A percentile compares a stretch with the other conserved stretches of the same genome.
Evolutionary conservation across 176 grass and related monocot species (phyloP).

Genomic region (Oryza australiensis): DNA sequence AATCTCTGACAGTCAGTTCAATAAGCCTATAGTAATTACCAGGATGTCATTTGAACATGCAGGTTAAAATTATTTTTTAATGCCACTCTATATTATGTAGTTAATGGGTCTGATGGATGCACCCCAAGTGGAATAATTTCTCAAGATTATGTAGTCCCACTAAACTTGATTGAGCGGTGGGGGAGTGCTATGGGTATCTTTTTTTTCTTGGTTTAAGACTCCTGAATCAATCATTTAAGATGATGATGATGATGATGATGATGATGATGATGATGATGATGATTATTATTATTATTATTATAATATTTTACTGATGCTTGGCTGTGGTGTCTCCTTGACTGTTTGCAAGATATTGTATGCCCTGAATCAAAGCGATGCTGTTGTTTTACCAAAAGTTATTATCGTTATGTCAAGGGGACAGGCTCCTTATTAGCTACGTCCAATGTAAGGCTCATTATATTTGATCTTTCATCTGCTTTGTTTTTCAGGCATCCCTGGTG

Average conservation of each 20-base stretch:
- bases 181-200: conserved; percentile 96
- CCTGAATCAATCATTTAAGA: background rate
- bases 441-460: conserved; percentile 52
- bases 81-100: conserved; percentile 6
- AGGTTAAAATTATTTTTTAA: conserved; percentile 21
- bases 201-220: conserved; percentile 16
- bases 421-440: conserved; percentile 77
- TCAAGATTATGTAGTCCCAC: conserved; percentile 60
- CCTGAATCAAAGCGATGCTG: conserved; percentile 85
- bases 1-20: conserved; percentile 17
- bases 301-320: conserved; percentile 4
- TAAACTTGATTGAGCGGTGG: conserved; percentile 92
- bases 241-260: background rate
- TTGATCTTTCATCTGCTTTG: conserved; percentile 5
- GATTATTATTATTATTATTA: background rate
- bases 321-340: conserved; percentile 47
- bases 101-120: conserved; percentile 47
- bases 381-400: conserved; percentile 97
- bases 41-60: conserved; percentile 7
- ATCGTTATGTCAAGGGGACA: conserved; percentile 93
- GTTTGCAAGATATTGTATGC: conserved; percentile 76
- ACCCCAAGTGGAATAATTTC: conserved; percentile 4
- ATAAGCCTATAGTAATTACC: background rate
- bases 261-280: background rate
- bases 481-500: background rate